phyloP scores from a whole-genome alignment of 305 asterid species.

The Withania somnifera region DNA sequence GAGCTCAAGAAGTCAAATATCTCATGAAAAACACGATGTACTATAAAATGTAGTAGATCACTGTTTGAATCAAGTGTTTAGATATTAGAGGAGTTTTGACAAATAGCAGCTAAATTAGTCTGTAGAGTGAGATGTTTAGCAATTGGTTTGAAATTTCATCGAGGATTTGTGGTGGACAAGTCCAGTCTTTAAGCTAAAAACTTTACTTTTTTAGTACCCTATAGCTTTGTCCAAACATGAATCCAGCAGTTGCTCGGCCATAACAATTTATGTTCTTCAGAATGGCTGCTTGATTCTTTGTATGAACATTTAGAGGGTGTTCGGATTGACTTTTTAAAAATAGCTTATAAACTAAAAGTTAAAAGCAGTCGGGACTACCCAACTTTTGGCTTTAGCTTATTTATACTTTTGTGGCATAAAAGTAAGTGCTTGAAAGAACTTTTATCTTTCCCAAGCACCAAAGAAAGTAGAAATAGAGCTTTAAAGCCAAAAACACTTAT shows the following conservation, averaged over 20 bases:
- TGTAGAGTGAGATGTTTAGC: neutral
- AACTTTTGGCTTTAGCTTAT: too few species aligned
- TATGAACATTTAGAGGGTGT: neutral
- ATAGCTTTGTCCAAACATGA: neutral
- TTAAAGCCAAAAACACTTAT: too few species aligned
- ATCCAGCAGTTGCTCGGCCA: neutral
- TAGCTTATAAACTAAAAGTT: too few species aligned
- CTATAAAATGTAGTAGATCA: neutral
- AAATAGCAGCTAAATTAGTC: neutral
- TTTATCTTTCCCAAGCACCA: too few species aligned
- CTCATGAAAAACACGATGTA: neutral
- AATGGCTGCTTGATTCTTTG: neutral
- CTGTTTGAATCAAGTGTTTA: neutral
- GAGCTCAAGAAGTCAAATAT: neutral
- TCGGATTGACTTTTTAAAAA: too few species aligned
- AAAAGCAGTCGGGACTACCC: too few species aligned
- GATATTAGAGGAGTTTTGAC: neutral
- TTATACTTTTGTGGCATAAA: too few species aligned
- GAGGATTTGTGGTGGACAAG: neutral
- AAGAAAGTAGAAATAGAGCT: too few species aligned
- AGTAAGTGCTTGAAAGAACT: too few species aligned
- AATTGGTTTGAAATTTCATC: neutral
- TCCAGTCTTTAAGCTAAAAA: neutral
- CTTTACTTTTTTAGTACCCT: neutral
- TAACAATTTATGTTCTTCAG: neutral